Evolutionary conservation across 306 rosid species (phyloP), one percentile per base, ranked within the genome.

Genomic region (Hylodesmum podocarpum): DNA sequence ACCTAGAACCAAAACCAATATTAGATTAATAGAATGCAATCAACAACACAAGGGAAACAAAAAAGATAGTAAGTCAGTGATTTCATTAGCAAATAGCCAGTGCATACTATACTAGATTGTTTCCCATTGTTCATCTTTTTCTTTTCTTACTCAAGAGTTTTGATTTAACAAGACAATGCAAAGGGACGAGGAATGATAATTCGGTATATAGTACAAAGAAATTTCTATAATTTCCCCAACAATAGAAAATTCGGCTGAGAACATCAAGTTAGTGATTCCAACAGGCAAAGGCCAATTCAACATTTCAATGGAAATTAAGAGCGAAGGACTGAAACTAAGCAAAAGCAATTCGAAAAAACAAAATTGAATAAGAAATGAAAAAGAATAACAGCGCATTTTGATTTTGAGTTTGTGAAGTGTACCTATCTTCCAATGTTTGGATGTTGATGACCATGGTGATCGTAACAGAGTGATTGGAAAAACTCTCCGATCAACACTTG

Each of bases 401-500:
- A 53, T 24, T 12, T 64, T n/a, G 53, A 76, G 64, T 24, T 41
- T 75, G 54, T 33, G 58, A 41, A 64, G 66, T 33, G 70, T 40
- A 86, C 96, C 90, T 87, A 72, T 87, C 82, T 83, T 81, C 82
- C 76, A 89, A 77, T 57, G 86, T 73, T 39, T 73, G 24, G 81
- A 91, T 78, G 76, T 81, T 86, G 54, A 81, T 44, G 34, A 78
- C 77, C 96, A 91, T 91, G 87, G 84, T 78, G 66, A 81, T 65
- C 24, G 55, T 65, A 43, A 43, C 39, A 41, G 11, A 66, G 66
- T 53, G 75, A 70, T 71, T 47, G 73, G 51, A 28, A 3, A 51
- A 54, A 43, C 58, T 70, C 33, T 84, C 13, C 22, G 68, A 78
- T 69, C 27, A 72, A 50, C 31, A 54, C 5, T 76, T 80, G 8